A percentile compares a stretch with the other conserved stretches of the same genome.
Conservation (phyloP, 257 asterid species). For the Nicotiana tomentosiformis region DNA sequence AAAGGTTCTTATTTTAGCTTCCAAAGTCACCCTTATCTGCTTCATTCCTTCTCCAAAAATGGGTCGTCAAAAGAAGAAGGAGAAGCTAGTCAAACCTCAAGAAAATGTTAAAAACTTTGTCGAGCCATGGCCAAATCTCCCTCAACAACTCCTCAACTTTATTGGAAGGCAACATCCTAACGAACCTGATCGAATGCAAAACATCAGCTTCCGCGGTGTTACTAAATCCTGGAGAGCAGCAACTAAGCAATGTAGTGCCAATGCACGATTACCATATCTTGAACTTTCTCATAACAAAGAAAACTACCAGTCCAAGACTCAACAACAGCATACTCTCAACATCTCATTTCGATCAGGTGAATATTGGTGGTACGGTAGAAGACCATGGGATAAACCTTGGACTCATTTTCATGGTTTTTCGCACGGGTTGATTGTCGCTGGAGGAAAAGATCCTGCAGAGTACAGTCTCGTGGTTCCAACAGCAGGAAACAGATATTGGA, state of each 20-base stretch:
- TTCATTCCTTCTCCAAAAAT: neutral
- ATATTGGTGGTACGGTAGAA: neutral
- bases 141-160: constrained; percentile 3
- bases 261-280: constrained; percentile 4
- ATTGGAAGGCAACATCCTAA: constrained; percentile 12
- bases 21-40: neutral
- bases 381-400: neutral
- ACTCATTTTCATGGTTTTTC: constrained; percentile 11
- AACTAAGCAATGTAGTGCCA: constrained; percentile 12
- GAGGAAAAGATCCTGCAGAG: neutral
- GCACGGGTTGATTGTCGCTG: constrained; percentile 11
- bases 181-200: constrained; percentile 2
- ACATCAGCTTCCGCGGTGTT: constrained; percentile 20
- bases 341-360: constrained; percentile 10
- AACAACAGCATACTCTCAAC: neutral
- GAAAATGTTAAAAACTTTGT: neutral
- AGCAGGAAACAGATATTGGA: neutral
- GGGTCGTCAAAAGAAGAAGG: neutral
- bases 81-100: neutral
- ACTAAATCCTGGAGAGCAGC: constrained; percentile 31
- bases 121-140: constrained; percentile 38
- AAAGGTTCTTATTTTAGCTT: neutral
- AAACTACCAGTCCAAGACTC: neutral
- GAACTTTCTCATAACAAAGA: constrained; percentile 1
- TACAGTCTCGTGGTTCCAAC: neutral